Evolutionary conservation across 2,329 filamentous ascomycete species (phyloP).

Genomic region (Arachnomyces sp.): DNA sequence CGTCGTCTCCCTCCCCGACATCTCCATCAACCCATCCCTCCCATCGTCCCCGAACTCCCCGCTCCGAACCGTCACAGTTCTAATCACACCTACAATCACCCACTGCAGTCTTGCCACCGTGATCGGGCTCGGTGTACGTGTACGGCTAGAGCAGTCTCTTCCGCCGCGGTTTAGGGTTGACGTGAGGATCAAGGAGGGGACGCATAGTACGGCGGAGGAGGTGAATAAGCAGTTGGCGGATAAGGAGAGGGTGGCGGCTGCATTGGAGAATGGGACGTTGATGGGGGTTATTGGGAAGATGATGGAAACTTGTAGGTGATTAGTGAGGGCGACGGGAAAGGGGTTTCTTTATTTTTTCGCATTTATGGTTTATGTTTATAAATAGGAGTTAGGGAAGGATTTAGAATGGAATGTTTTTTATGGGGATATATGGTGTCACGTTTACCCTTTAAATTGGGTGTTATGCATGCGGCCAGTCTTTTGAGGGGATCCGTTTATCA

Average conservation of each 20-base stretch:
- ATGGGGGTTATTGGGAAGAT: constrained; percentile 64
- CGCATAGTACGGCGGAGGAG: constrained; percentile 89
- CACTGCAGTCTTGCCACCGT: constrained; percentile 96
- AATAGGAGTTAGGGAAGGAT: constrained; percentile 1
- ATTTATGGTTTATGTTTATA: background rate
- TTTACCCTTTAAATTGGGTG: no score
- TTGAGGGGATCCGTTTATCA: no score
- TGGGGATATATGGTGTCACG: no score
- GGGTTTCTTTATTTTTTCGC: no score
- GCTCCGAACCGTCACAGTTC: constrained; percentile 70
- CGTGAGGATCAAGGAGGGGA: constrained; percentile 89
- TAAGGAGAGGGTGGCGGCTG: constrained; percentile 92
- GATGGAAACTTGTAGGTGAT: constrained; percentile 75
- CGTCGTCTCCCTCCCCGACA: constrained; percentile 93
- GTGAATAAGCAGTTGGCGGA: constrained; percentile 95
- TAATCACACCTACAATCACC: constrained; percentile 92
- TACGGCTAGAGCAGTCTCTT: constrained; percentile 81
- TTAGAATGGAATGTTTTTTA: background rate
- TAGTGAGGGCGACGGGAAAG: constrained; percentile 9
- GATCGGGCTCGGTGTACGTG: constrained; percentile 86
- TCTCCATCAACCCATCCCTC: constrained; percentile 66
- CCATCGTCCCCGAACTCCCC: constrained; percentile 48
- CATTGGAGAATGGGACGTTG: constrained; percentile 86
- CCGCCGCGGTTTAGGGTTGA: constrained; percentile 89
- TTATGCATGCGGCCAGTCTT: no score